Evolutionary conservation across 306 rosid genomes (phyloP), one percentile per base, ranked within the genome.

Genomic region (Citrullus amarus): DNA sequence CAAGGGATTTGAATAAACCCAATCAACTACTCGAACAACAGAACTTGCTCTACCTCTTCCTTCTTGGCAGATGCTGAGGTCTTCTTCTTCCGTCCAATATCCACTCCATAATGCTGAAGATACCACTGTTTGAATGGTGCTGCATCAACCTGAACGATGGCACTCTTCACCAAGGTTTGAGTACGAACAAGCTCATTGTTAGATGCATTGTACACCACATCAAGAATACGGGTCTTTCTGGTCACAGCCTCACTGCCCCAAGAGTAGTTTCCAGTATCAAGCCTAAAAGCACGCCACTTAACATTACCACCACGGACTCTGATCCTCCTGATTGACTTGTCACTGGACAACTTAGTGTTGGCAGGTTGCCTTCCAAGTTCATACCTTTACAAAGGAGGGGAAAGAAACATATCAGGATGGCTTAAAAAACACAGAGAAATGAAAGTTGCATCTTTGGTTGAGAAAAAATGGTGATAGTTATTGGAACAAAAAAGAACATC

Each of bases 191-290:
- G 76, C 76, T 70, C 76, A 22, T 70, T 70, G 57, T 70, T 70
- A 8, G 76, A 70, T 22, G 76, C 76, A 70, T 70, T 70, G 38
- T 70, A 70, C 13, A 70, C 76, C 39, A 70, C 76, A 70, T 70
- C 76, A 46, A 70, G 76, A 70, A 70, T 28, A 70, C 76, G 76
- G 20, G 76, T 22, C 57, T 46, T 70, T 25, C 76, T 28, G 13
- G 76, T 70, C 76, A 46, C 76, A 8, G 76, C 57, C 57, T 70
- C 76, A 22, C 76, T 70, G 46, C 76, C 76, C 76, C 76, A 70
- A 7, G 76, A 70, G 41, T 22, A 70, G 39, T 70, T 70, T 46
- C 76, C 76, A 44, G 56, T 44, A 70, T 70, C 76, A 4, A 70
- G 76, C 57, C 76, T 70, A 70, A 70, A 70, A 14, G 76, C 76